Conservation (phyloP, 805 yeast species). For the Phaffomyces opuntiae region DNA sequence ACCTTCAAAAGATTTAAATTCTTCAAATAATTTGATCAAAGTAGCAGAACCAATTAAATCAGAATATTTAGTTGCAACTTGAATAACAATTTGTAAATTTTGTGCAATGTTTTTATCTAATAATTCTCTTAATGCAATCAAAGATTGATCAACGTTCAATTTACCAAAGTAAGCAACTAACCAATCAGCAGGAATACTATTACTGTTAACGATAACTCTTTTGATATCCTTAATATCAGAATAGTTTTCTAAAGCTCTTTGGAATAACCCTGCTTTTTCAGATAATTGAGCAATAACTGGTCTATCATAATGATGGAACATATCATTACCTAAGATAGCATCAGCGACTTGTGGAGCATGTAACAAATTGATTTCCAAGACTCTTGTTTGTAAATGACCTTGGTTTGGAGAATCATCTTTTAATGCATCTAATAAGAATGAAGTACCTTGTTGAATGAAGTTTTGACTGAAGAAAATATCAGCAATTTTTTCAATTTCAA, state of each 20-base stretch:
- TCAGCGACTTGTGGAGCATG: conserved; percentile 99
- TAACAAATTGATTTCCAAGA: conserved; percentile 83
- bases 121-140: conserved; percentile 82
- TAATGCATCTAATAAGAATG: conserved; percentile 89
- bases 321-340: conserved; percentile 91
- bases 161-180: conserved; percentile 87
- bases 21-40: conserved; percentile 87
- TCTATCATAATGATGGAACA: conserved; percentile 93
- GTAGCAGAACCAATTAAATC: conserved; percentile 84
- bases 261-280: conserved; percentile 93
- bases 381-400: conserved; percentile 91
- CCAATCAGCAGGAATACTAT: conserved; percentile 87
- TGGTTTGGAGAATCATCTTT: conserved; percentile 91
- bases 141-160: conserved; percentile 88
- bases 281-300: conserved; percentile 87
- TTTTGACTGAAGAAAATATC: conserved; percentile 94
- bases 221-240: conserved; percentile 93
- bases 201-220: conserved; percentile 86
- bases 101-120: conserved; percentile 72
- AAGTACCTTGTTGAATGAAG: conserved; percentile 95
- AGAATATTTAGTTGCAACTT: conserved; percentile 93
- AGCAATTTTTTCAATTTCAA: conserved; percentile 81
- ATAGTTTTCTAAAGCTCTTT: conserved; percentile 94
- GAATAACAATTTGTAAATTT: conserved; percentile 88
- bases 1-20: conserved; percentile 87